phyloP scores from a whole-genome alignment of 805 yeast genomes.

The Tetrapisispora nanseiensis region DNA sequence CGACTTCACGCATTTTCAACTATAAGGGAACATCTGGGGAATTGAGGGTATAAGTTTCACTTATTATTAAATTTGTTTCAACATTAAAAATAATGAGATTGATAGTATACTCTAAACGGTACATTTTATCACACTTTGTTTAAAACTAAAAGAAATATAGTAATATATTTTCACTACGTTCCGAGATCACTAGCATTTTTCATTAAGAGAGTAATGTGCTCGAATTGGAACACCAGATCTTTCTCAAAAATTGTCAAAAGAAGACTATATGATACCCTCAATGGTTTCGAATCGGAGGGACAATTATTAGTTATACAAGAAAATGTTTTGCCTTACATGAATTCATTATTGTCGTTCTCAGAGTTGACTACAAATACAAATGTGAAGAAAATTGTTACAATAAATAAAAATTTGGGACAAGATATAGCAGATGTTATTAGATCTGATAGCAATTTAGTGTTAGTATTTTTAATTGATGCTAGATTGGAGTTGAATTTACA shows the following conservation, averaged over 20 bases:
- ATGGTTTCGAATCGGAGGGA: conserved; percentile 10
- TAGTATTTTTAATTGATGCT: conserved; percentile 22
- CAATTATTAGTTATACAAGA: conserved; percentile 20
- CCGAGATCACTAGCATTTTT: too few relatives aligned
- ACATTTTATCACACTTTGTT: too few relatives aligned
- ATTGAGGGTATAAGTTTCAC: too few relatives aligned
- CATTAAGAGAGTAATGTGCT: conserved; percentile 9
- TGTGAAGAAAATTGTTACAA: conserved; percentile 19
- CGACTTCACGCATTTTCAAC: too few relatives aligned
- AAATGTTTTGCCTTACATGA: conserved; percentile 13
- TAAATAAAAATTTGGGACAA: conserved; percentile 13
- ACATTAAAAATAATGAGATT: too few relatives aligned
- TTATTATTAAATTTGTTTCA: too few relatives aligned
- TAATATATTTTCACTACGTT: too few relatives aligned
- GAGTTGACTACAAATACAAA: conserved; percentile 20
- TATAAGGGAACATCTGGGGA: too few relatives aligned
- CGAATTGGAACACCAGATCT: conserved; percentile 22
- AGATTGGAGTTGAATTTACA: conserved; percentile 18
- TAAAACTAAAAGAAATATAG: too few relatives aligned
- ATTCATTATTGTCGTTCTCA: conserved; percentile 19
- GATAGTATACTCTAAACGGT: too few relatives aligned
- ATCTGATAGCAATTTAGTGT: conserved; percentile 6
- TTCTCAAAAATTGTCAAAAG: conserved; percentile 12
- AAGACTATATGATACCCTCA: conserved; percentile 11
- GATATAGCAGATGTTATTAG: conserved; percentile 11